A percentile compares a stretch with the other conserved stretches of the same genome.
phyloP scores from a whole-genome alignment of 208 protist genomes.

The Crithidia thermophila region DNA sequence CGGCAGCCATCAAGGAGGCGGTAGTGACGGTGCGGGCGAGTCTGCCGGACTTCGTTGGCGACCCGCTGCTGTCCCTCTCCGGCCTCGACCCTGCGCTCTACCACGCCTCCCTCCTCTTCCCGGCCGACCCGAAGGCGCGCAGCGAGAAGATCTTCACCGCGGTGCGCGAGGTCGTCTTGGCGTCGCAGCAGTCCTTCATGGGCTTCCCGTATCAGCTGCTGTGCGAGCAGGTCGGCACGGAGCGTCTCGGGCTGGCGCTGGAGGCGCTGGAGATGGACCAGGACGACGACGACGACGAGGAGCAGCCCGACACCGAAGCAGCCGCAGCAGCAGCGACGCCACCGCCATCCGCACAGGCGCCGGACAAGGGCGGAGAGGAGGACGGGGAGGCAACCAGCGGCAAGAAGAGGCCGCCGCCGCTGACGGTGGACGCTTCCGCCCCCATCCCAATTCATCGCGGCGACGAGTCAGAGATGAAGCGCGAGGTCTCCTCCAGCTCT shows the following conservation, averaged over 20 bases:
- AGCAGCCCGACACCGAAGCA: conserved; percentile 5
- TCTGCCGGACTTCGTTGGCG: conserved; percentile 40
- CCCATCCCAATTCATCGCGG: conserved; percentile 6
- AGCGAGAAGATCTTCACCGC: conserved; percentile 47
- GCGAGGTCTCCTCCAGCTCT: neutral
- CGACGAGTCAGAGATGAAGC: neutral
- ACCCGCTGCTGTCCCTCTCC: conserved; percentile 34
- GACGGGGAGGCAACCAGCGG: neutral
- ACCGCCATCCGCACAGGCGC: too few relatives aligned
- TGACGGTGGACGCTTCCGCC: conserved; percentile 1
- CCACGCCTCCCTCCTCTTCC: conserved; percentile 35
- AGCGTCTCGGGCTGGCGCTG: conserved; percentile 43
- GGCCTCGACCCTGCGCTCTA: conserved; percentile 24
- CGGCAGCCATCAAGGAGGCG: conserved; percentile 29
- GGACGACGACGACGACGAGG: conserved; percentile 22
- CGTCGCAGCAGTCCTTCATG: conserved; percentile 74
- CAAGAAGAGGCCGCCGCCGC: neutral
- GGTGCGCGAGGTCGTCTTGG: conserved; percentile 54
- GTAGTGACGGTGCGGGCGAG: conserved; percentile 30
- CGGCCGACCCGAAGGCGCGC: conserved; percentile 31
- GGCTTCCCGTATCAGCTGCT: conserved; percentile 66
- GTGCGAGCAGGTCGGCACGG: conserved; percentile 60
- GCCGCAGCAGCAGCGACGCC: neutral
- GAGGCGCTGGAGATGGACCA: conserved; percentile 33
- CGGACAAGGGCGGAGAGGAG: neutral